Base-by-base conservation (phyloP, 2,329 filamentous ascomycete species). In the Pseudogymnoascus sp. region DNA sequence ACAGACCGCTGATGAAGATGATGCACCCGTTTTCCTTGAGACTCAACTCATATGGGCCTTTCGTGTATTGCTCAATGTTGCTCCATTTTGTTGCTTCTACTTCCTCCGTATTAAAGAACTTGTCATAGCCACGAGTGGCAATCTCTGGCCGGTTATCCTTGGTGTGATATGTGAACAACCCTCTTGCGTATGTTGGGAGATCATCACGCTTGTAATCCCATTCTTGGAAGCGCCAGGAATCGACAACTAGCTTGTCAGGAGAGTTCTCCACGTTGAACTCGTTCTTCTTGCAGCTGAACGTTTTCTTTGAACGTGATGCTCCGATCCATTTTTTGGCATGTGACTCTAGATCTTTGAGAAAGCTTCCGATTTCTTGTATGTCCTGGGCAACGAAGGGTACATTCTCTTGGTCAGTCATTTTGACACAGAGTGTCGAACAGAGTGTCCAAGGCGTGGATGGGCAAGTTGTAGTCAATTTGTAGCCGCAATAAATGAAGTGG, bases 11-110 rank as follows among this genome's bases (percentile, higher is more conserved):
- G 50, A 99, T 87, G 78, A 99, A 99, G 69, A 99, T 97, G 75
- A 99, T 99, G 76, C 95, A 99, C n/a, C 95, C 95, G 71, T 99
- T 99, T 77, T 99, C 95, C 78, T 99, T 99, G 61, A 97, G 85
- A 64, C 92, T 97, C 63, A 99, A 79, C 77, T 99, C 95, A 70
- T 97, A 99, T 0, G 95, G 95, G 0, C 91, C 92, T 67, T 85
- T 79, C 0, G 95, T 97, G 63, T 89, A 82, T 28, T 77, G 76
- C 72, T 89, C 81, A 65, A 99, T 91, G 71, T 89, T 90, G 14
- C 79, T 75, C 95, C 95, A 99, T 70, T 87, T 83, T 3, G 95
- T 99, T 67, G 89, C 85, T 56, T 79, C 75, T 6, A 96, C 89
- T 77, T 99, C 95, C 60, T 85, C 84, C 42, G 91, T 83, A 70